Evolutionary conservation across 805 yeast genomes (phyloP), one percentile per base, ranked within the genome.

Genomic region (Metschnikowia kunwiensis): DNA sequence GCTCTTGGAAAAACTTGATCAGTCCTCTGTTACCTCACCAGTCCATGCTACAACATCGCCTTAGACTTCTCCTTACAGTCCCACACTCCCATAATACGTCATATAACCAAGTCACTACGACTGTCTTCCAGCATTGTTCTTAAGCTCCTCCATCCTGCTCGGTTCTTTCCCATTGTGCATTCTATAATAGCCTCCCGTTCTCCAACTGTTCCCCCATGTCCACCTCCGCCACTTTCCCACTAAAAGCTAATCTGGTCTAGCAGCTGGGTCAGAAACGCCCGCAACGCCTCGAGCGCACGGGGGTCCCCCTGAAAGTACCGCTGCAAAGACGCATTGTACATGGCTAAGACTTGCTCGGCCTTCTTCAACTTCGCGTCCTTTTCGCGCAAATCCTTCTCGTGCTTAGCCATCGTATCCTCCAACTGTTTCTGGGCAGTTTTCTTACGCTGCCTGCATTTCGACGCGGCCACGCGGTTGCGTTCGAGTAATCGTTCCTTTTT

Each of bases 341-440:
- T 34, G 12, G 36, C 38, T 19, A 57, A 12, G 7, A 56, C 32
- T 19, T 42, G 40, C 39, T 54, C 54, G 32, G 54, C 54, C 36
- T 57, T 53, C 13, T 44, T 32, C 14, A 64, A 30, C 36, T 44
- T 42, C 9, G 18, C 36, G 21, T 44, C 41, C 31, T 47, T 51
- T 2, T 53, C 51, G 5, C 51, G 53, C 41, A 78, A 71, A 41
- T 78, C 77, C 12, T 47, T 53, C 34, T 70, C 64, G 32, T 73
- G 64, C 34, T 66, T 69, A 29, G 68, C 73, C 24, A 79, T 73
- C 49, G 78, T 82, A 41, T 71, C 75, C 52, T 80, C 82, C 43
- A 84, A 58, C 54, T 80, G 79, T 40, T 74, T 68, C 50, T 82
- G 91, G 1, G 86, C 80, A 36, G 78, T 75, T 49, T 80, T 80